phyloP scores from a whole-genome alignment of 495 filamentous ascomycete species.

The Hypoxylon fuscum region DNA sequence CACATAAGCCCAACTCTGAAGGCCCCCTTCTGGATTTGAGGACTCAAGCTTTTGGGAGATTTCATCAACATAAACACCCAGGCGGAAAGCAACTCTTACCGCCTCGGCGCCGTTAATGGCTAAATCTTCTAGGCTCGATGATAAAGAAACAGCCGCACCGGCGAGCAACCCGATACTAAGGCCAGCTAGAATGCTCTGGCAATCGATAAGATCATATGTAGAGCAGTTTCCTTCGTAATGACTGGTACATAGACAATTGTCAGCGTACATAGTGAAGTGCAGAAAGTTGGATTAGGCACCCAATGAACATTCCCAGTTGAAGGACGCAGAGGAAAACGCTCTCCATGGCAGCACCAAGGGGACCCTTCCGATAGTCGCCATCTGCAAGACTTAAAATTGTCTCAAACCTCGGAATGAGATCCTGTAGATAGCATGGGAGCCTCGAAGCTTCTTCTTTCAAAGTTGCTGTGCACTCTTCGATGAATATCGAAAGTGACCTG shows the following conservation, averaged over 20 bases:
- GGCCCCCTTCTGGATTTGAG: conserved; percentile 14
- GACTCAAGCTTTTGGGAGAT: conserved; percentile 18
- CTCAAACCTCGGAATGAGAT: background rate
- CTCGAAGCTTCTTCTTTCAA: background rate
- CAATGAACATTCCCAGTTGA: background rate
- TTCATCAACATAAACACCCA: conserved; percentile 48
- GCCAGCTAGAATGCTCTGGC: too few relatives aligned
- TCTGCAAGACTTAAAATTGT: background rate
- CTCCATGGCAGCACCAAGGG: background rate
- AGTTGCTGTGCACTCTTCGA: background rate
- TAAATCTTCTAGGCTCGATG: conserved; percentile 23
- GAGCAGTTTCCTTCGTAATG: too few relatives aligned
- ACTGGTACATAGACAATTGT: too few relatives aligned
- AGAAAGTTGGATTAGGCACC: background rate
- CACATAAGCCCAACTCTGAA: conserved; percentile 55
- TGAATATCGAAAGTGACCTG: background rate
- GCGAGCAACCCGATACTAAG: background rate
- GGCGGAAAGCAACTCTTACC: conserved; percentile 49
- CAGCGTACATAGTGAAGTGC: too few relatives aligned
- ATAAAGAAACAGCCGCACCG: background rate
- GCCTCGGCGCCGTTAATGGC: conserved; percentile 43
- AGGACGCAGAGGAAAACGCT: background rate
- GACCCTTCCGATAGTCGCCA: background rate
- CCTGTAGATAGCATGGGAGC: background rate
- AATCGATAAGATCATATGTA: too few relatives aligned